Conservation (phyloP, 805 yeast species). For the Metschnikowia henanensis region DNA sequence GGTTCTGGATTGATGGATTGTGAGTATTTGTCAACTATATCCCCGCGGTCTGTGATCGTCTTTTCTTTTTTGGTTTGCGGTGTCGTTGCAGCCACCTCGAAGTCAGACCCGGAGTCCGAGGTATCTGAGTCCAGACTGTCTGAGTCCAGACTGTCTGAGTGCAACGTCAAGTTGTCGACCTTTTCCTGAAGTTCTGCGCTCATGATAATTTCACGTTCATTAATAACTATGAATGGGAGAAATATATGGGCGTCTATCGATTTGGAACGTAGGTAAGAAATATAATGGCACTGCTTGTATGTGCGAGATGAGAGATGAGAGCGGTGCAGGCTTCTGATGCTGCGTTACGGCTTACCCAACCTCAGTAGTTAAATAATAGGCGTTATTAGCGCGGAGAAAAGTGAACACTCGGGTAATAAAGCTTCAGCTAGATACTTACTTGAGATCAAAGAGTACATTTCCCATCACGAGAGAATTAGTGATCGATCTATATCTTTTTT, state of each 20-base stretch:
- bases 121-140: not conserved
- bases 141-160: slow-evolving; percentile 3
- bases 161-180: slow-evolving; percentile 6
- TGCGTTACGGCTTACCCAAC: too few relatives aligned
- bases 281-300: not conserved
- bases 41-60: slow-evolving; percentile 39
- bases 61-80: slow-evolving; percentile 8
- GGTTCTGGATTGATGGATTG: slow-evolving; percentile 66
- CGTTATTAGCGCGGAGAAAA: too few relatives aligned
- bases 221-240: too few relatives aligned
- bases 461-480: too few relatives aligned
- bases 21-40: slow-evolving; percentile 60
- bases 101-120: slow-evolving; percentile 4
- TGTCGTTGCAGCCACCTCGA: slow-evolving; percentile 1
- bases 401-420: too few relatives aligned
- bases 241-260: not conserved
- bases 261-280: not conserved
- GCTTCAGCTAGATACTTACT: too few relatives aligned
- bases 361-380: too few relatives aligned
- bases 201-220: not conserved
- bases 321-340: slow-evolving; percentile 8
- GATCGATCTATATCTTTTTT: too few relatives aligned
- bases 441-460: too few relatives aligned
- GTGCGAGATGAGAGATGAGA: slow-evolving; percentile 5
- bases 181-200: slow-evolving; percentile 2